phyloP scores from a whole-genome alignment of 2,329 filamentous ascomycete species.

The Acephala macrosclerotiorum region DNA sequence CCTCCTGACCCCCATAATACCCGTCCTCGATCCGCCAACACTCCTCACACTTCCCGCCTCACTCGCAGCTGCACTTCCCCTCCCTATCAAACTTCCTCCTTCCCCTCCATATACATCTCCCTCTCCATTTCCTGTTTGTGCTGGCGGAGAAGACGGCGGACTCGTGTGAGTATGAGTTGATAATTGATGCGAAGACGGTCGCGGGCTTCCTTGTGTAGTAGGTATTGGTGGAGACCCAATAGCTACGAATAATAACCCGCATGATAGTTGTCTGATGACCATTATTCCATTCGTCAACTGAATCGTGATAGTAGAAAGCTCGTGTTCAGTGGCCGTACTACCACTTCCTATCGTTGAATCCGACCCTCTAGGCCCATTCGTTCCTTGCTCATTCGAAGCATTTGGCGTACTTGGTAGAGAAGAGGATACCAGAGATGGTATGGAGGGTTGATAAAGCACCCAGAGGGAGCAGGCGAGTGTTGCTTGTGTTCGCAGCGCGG shows the following conservation, averaged over 20 bases:
- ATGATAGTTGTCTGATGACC: slow-evolving; percentile 63
- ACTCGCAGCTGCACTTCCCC: slow-evolving; percentile 42
- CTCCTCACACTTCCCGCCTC: slow-evolving; percentile 43
- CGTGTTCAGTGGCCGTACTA: slow-evolving; percentile 26
- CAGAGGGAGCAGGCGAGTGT: slow-evolving; percentile 70
- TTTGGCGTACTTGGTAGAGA: slow-evolving; percentile 37
- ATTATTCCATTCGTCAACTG: slow-evolving; percentile 64
- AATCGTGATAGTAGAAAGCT: slow-evolving; percentile 45
- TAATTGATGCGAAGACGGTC: slow-evolving; percentile 15
- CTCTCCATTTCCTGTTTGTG: slow-evolving; percentile 12
- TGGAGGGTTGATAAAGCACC: slow-evolving; percentile 59
- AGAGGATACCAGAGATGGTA: slow-evolving; percentile 48
- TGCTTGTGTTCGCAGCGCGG: slow-evolving; percentile 66
- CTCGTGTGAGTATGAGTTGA: slow-evolving; percentile 24
- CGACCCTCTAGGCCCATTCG: slow-evolving; percentile 26
- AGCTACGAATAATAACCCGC: slow-evolving; percentile 68
- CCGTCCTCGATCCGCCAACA: slow-evolving; percentile 44
- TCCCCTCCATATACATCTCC: not conserved
- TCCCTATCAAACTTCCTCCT: slow-evolving; percentile 16
- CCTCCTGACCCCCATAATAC: slow-evolving; percentile 59
- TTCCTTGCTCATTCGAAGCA: slow-evolving; percentile 36
- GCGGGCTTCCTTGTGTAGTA: not conserved
- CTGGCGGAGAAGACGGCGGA: slow-evolving; percentile 33
- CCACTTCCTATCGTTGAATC: slow-evolving; percentile 23
- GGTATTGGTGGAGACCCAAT: slow-evolving; percentile 54